Conservation (phyloP, 129 eudicot genomes). For the Ambrosia artemisiifolia region DNA sequence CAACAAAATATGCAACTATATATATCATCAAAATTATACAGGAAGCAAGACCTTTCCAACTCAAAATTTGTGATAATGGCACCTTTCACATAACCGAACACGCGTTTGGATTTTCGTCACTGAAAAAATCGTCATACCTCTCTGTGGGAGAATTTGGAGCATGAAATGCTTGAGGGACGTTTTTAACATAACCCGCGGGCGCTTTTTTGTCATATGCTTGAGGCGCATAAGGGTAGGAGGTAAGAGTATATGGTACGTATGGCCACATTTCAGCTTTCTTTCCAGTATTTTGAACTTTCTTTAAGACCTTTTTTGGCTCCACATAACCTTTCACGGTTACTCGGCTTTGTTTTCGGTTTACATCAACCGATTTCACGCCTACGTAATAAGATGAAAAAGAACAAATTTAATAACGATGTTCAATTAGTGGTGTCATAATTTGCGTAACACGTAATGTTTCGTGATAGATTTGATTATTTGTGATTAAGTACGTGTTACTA, state of each 20-base stretch:
- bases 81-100: constrained; percentile 58
- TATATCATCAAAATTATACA: background rate
- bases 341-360: constrained; percentile 53
- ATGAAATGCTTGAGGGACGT: constrained; percentile 45
- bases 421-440: constrained; percentile 1
- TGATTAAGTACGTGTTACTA: background rate
- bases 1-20: background rate
- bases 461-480: background rate
- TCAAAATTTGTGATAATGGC: background rate
- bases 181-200: constrained; percentile 61
- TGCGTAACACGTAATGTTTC: background rate
- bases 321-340: constrained; percentile 62
- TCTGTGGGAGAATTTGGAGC: constrained; percentile 36
- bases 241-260: constrained; percentile 58
- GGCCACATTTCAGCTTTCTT: constrained; percentile 89
- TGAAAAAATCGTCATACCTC: constrained; percentile 39
- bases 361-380: constrained; percentile 64
- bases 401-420: background rate
- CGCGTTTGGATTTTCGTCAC: constrained; percentile 76
- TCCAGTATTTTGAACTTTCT: constrained; percentile 54
- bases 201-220: constrained; percentile 80
- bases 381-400: constrained; percentile 9
- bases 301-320: constrained; percentile 59
- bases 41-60: background rate
- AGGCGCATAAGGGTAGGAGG: constrained; percentile 49